phyloP scores from a whole-genome alignment of 116 monocot genomes.

The Cymodocea nodosa region DNA sequence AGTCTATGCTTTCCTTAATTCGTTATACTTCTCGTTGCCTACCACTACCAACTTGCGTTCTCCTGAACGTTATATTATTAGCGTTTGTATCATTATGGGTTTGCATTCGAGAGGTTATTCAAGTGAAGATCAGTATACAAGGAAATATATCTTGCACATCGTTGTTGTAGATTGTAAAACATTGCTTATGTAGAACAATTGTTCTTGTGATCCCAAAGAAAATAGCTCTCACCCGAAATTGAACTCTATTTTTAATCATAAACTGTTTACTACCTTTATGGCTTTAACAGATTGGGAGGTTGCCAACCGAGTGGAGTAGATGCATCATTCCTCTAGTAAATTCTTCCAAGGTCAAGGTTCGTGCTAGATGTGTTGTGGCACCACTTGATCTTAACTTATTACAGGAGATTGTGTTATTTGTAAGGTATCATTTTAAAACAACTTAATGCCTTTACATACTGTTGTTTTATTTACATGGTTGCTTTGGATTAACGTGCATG shows the following conservation, averaged over 20 bases:
- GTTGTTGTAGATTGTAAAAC: neutral
- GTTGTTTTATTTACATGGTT: neutral
- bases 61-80: too few species aligned
- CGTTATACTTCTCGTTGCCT: neutral
- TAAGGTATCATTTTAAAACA: slow-evolving; percentile 27
- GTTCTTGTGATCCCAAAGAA: too few species aligned
- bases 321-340: slow-evolving; percentile 70
- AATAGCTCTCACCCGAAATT: too few species aligned
- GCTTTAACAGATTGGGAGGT: slow-evolving; percentile 47
- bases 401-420: slow-evolving; percentile 56
- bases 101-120: neutral
- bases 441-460: neutral
- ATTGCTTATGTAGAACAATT: too few species aligned
- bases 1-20: neutral
- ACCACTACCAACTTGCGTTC: too few species aligned
- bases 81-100: too few species aligned
- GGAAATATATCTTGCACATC: neutral
- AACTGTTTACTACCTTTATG: neutral
- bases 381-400: slow-evolving; percentile 41
- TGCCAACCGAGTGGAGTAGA: slow-evolving; percentile 62
- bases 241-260: neutral
- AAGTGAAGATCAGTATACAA: neutral
- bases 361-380: slow-evolving; percentile 34
- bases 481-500: neutral
- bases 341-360: slow-evolving; percentile 63